Evolutionary conservation across 768 basidiomycete genomes (phyloP).

Genomic region (Peribolospora baueri): DNA sequence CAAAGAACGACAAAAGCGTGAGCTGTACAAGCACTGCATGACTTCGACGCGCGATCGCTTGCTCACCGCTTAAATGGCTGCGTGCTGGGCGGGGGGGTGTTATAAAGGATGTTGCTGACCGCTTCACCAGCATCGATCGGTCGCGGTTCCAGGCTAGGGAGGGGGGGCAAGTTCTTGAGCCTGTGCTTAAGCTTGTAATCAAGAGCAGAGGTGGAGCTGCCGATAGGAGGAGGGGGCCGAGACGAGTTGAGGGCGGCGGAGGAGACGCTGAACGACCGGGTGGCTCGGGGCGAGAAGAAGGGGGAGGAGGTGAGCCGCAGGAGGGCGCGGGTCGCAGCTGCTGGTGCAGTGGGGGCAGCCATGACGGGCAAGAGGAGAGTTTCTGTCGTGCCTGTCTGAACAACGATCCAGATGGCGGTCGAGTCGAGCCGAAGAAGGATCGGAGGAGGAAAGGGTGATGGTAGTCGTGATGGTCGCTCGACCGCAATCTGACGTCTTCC

Average conservation of each 20-base stretch:
- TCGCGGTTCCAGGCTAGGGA: slow-evolving; percentile 66
- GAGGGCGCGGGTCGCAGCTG: too few species aligned
- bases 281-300: too few species aligned
- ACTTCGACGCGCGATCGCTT: neutral
- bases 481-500: too few species aligned
- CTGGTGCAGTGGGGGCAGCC: too few species aligned
- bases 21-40: neutral
- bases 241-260: slow-evolving; percentile 13
- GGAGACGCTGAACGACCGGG: neutral
- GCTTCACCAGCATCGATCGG: slow-evolving; percentile 76
- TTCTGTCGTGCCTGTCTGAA: too few species aligned
- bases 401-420: too few species aligned
- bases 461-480: too few species aligned
- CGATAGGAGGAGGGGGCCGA: slow-evolving; percentile 28
- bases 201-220: slow-evolving; percentile 81
- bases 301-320: too few species aligned
- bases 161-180: slow-evolving; percentile 43
- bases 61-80: slow-evolving; percentile 78
- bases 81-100: slow-evolving; percentile 62
- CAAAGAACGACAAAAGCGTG: neutral
- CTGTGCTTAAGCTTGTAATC: slow-evolving; percentile 64
- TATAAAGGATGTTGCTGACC: slow-evolving; percentile 91
- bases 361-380: too few species aligned
- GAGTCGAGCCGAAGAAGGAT: too few species aligned
- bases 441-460: too few species aligned